Evolutionary conservation across 768 basidiomycete genomes (phyloP), one percentile per base, ranked within the genome.

Genomic region (Kwoniella sp.): DNA sequence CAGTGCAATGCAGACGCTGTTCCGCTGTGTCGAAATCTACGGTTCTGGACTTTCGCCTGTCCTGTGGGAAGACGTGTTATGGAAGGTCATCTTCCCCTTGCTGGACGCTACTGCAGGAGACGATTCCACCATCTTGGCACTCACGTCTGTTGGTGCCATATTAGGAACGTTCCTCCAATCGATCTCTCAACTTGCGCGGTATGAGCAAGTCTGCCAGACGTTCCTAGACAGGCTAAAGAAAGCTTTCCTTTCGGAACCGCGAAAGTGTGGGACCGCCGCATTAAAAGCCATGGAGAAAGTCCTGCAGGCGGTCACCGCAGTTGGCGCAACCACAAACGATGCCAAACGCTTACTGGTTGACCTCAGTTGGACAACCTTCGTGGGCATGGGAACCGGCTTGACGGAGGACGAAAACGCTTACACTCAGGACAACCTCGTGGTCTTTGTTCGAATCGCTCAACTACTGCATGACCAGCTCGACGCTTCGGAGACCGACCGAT

Each of bases 1-100:
- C 59, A 89, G 89, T 0, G 91, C 93, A 9, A 92, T 96, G 38
- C 91, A 95, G 73, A 96, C 92, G 1, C 71, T 99, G 46, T 98
- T 95, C 76, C 81, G 92, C 41, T 88, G 89, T 2, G 82, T 96
- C 77, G 89, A 93, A 73, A 79, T 96, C 9, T 96, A 99, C 67
- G 93, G 93, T 2, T 83, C 84, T 7, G 88, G 85, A 0, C 77
- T 99, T 43, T 87, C 84, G 63, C 69, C 80, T 32, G 84, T 84
- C 5, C 87, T 86, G 0, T 99, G 93, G 93, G 83, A 86, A 34
- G 83, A 88, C 46, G 89, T 89, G 54, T 78, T 93, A n/a, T 90
- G 88, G 86, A 84, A 85, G 68, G 81, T 96, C 50, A 83, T 88
- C 11, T 89, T 93, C 74, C 90, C 90, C 6, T 77, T 98, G 3